Percentiles rank a stretch among this genome's conserved stretches.
Evolutionary conservation across 2,329 filamentous ascomycete genomes (phyloP).

Genomic region (Pseudogymnoascus sp.): DNA sequence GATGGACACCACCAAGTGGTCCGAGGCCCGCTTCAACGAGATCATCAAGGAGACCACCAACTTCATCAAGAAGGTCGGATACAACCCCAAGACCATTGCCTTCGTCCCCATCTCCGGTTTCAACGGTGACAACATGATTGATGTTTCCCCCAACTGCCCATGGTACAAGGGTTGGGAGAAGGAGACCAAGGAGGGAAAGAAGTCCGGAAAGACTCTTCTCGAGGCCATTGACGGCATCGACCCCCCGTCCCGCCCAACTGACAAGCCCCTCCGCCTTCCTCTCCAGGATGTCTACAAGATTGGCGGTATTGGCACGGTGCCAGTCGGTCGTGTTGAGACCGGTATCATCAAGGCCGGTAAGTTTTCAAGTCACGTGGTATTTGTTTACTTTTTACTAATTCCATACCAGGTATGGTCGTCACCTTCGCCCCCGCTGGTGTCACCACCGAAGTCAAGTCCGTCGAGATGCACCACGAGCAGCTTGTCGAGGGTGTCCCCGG

Average conservation of each 20-base stretch:
- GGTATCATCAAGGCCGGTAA: constrained; percentile 83
- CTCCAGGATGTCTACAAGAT: constrained; percentile 99
- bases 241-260: constrained; percentile 81
- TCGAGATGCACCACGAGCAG: constrained; percentile 99
- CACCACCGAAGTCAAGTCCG: constrained; percentile 99
- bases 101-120: constrained; percentile 99
- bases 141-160: constrained; percentile 81
- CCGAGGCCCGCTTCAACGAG: constrained; percentile 91
- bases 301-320: constrained; percentile 98
- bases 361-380: constrained; percentile 69
- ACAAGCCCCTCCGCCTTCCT: constrained; percentile 99
- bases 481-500: constrained; percentile 88
- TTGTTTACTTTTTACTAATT: background rate
- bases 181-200: constrained; percentile 86
- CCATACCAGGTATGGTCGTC: constrained; percentile 72
- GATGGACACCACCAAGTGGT: constrained; percentile 99
- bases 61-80: constrained; percentile 99
- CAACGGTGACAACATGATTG: constrained; percentile 99
- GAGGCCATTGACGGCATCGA: constrained; percentile 98
- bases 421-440: constrained; percentile 98
- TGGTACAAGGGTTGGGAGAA: constrained; percentile 99
- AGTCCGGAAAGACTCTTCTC: constrained; percentile 91
- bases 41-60: constrained; percentile 99
- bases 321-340: constrained; percentile 99
- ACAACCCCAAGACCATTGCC: constrained; percentile 97